Evolutionary conservation across 2,329 filamentous ascomycete species (phyloP), one percentile per base, ranked within the genome.

Genomic region (Pseudogymnoascus sp.): DNA sequence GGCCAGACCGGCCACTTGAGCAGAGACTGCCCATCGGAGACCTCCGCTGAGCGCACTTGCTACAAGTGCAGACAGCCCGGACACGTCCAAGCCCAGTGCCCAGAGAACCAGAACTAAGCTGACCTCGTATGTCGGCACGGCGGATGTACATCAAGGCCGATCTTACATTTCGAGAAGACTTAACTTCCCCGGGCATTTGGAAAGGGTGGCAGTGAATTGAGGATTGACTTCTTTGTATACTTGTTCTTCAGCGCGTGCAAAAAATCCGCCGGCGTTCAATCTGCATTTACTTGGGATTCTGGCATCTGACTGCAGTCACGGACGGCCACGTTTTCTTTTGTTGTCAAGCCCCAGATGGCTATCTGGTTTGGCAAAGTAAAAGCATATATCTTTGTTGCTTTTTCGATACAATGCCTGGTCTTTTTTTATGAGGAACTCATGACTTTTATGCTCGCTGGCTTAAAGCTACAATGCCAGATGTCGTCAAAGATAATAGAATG

Each of bases 1-100:
- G 85, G 85, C 71, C 92, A 97, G 82, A 89, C 93, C 71, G 93
- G 95, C 67, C 93, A 97, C 79, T 87, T 97, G 77, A 96, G 90
- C 69, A 90, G 93, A 69, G 95, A 99, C 79, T 99, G 95, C 85
- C 89, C 93, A 72, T 93, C 93, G 76, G 93, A 96, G 80, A 90
- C 90, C 65, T 85, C 87, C 71, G 84, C 86, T 74, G 93, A 97
- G 85, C 93, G 96, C 77, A 92, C 96, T 76, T 99, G 95, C 88
- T 99, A 99, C 86, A 96, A 96, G 84, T 97, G 85, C 83, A 84
- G 87, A 79, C 84, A 86, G 77, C 74, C 86, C 70, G 93, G 93
- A 72, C 93, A 97, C 80, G 89, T 97, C 76, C 93, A 97, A 86
- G 87, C 90, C 72, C 86, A 90, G 73, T 99, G 95, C 88, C 91